Conservation (phyloP, 1,284 basidiomycete genomes). For the Marasmius oreades region DNA sequence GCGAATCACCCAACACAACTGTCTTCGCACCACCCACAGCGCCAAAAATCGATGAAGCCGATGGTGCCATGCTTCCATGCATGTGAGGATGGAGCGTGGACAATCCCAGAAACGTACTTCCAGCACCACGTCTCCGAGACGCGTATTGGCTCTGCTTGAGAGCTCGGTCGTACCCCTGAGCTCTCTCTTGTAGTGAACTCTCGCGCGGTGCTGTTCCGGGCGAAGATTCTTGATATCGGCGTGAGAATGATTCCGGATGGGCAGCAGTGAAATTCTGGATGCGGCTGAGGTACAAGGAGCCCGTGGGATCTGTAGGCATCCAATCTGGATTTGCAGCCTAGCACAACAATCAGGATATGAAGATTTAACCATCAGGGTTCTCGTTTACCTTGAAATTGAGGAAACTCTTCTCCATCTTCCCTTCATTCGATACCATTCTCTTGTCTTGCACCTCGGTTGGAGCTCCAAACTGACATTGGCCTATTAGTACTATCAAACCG, state of each 20-base stretch:
- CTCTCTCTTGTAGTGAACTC: slow-evolving; percentile 43
- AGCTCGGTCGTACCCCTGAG: slow-evolving; percentile 71
- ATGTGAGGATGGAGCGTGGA: slow-evolving; percentile 31
- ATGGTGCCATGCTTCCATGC: slow-evolving; percentile 17
- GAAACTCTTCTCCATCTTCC: slow-evolving; percentile 99
- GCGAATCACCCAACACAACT: slow-evolving; percentile 68
- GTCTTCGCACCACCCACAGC: slow-evolving; percentile 59
- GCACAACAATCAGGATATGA: not conserved
- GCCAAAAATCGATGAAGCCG: slow-evolving; percentile 42
- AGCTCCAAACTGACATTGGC: slow-evolving; percentile 64
- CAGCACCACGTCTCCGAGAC: slow-evolving; percentile 42
- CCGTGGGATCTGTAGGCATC: slow-evolving; percentile 84
- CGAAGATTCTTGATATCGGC: slow-evolving; percentile 30
- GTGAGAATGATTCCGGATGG: slow-evolving; percentile 23
- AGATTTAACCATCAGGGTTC: not conserved
- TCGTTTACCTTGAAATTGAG: slow-evolving; percentile 83
- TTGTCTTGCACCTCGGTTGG: slow-evolving; percentile 65
- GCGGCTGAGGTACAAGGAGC: slow-evolving; percentile 81
- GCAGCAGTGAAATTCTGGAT: slow-evolving; percentile 68
- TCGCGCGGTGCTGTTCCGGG: slow-evolving; percentile 31
- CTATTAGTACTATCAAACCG: not conserved
- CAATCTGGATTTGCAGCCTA: slow-evolving; percentile 91
- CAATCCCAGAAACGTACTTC: slow-evolving; percentile 36
- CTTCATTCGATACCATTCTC: slow-evolving; percentile 79
- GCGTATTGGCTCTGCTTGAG: slow-evolving; percentile 64